A percentile compares a stretch with the other conserved stretches of the same genome.
Conservation (phyloP, 2,329 filamentous ascomycete species). For the Ramularia endophylla region DNA sequence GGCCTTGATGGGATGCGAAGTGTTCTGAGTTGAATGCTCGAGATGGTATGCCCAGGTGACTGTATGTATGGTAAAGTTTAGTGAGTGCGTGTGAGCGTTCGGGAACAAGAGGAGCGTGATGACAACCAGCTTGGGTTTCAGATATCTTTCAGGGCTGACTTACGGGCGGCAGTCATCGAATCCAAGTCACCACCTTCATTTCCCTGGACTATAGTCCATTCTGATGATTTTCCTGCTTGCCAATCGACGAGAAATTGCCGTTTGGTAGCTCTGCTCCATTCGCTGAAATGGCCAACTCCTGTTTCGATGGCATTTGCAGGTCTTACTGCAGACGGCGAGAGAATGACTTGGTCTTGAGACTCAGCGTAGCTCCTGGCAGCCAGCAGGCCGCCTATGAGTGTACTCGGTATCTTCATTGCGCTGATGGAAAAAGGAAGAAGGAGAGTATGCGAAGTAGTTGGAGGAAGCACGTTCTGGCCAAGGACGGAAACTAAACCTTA, state of each 20-base stretch:
- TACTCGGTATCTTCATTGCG: too few species aligned
- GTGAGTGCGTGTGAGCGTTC: too few species aligned
- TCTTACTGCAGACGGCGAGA: slow-evolving; percentile 4
- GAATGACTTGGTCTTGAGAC: slow-evolving; percentile 7
- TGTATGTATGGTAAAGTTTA: too few species aligned
- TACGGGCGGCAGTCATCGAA: slow-evolving; percentile 37
- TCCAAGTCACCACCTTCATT: slow-evolving; percentile 44
- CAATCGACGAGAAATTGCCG: slow-evolving; percentile 43
- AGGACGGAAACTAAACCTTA: too few species aligned
- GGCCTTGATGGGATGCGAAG: slow-evolving; percentile 39
- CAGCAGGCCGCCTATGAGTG: too few species aligned
- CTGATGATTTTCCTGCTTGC: slow-evolving; percentile 37
- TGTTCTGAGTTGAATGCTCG: slow-evolving; percentile 39
- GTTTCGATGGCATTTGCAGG: slow-evolving; percentile 31
- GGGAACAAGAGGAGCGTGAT: too few species aligned
- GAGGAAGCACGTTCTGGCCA: too few species aligned
- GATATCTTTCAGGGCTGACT: too few species aligned
- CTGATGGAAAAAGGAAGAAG: too few species aligned
- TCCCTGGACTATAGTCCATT: slow-evolving; percentile 44
- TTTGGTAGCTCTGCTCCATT: slow-evolving; percentile 44
- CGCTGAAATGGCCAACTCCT: slow-evolving; percentile 45
- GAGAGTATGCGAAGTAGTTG: too few species aligned
- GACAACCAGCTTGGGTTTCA: too few species aligned
- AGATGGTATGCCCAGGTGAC: slow-evolving; percentile 46
- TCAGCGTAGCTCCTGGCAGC: neutral